Evolutionary conservation across 108 stramenopile genomes (phyloP), one percentile per base, ranked within the genome.

Genomic region (Skeletonema potamos): DNA sequence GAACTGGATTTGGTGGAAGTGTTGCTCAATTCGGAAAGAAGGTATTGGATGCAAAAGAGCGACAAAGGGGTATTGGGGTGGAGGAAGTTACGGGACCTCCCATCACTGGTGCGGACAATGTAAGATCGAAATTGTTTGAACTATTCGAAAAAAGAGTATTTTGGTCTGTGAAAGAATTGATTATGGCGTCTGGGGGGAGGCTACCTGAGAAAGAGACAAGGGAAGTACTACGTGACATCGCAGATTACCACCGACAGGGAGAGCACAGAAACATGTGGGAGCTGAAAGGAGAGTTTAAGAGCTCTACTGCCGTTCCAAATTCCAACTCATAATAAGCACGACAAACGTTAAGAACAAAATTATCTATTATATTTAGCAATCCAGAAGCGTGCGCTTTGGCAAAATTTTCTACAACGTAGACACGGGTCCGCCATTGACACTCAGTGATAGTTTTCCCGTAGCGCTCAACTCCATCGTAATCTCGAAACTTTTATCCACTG

Each of bases 151-250:
- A 89, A 41, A 84, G 82, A 66, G 87, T 63, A 18, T 79, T 68
- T 64, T 94, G 93, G 93, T 80, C 88, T 2, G 82, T 88, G 33
- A 92, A 92, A 62, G 91, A 94, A 64, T 69, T 93, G 54, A 64
- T 74, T 33, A 66, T 72, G 62, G 72, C 69, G n/a, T 79, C 69
- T 41, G 79, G 70, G 27, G 80, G 85, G 27, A 84, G 86, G 27
- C 66, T 86, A 22, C 74, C 85, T 2, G 93, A 94, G 59, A 77
- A 84, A 4, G 93, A 94, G 67, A 84, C 90, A 48, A 78, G 91
- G 48, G 87, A 89, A 27, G 79, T 87, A 2, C 41, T 94, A 54
- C 56, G 75, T 55, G 91, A 94, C 32, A 89, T 94, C 69, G 89
- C 82, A 6, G 86, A 88, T 11, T 94, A 88, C 79, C 89, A 91